Evolutionary conservation across 768 basidiomycete species (phyloP), one percentile per base, ranked within the genome.

Genomic region (Pleurotus salmoneostramineus): DNA sequence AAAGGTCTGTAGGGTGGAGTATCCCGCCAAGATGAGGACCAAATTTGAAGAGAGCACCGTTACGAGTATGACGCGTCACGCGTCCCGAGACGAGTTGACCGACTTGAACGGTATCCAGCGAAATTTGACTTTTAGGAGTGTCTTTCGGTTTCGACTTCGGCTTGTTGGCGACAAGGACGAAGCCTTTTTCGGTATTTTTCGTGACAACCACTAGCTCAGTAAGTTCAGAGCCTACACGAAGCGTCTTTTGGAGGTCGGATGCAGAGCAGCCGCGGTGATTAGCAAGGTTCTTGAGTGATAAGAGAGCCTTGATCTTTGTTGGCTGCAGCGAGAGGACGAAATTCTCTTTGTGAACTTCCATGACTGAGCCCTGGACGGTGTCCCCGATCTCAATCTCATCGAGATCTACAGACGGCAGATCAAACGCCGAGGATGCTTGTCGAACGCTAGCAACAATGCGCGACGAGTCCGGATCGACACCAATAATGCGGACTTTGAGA

Each of bases 251-350:
- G 21, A 95, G 75, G 64, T 91, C 88, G 27, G 86, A 74, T 14
- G 88, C 72, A 1, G 87, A 77, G n/a, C 83, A 69, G 32, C 74
- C 78, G 36, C 90, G 84, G 62, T 88, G 84, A 62, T 92, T 93
- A 8, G 95, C 94, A 58, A 98, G 76, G 62, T 90, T 91, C 66
- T 88, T 88, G 61, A 97, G 74, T 0, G 95, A 93, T n/a, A 98
- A 73, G 27, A 98, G 79, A 0, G 92, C 94, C 40, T 85, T 85
- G 43, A 88, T 78, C 63, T 83, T 77, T 3, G 83, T 83, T 1
- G 89, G 87, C 56, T 84, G 75, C 27, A 98, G 80, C 10, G 82
- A 81, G 50, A 98, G 73, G 21, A 95, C 77, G 32, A 83, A 79
- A 64, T 98, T 93, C 58, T 93, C 86, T 64, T 89, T 87, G 74